Evolutionary conservation across 139 green algal species (phyloP).

Genomic region (Prasinococcaceae sp.): DNA sequence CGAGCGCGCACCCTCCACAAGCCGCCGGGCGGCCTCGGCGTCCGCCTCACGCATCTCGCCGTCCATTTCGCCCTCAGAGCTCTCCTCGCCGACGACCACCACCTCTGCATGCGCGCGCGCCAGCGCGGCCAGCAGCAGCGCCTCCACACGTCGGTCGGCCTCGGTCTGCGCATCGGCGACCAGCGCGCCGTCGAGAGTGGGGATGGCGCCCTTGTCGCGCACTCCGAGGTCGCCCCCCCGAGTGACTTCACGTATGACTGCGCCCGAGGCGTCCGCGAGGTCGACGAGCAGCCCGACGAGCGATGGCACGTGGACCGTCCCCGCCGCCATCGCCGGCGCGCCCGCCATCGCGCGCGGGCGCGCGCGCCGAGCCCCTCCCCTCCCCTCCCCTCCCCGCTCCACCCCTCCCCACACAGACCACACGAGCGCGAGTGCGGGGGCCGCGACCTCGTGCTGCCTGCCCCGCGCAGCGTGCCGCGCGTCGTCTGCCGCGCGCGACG

Average conservation of each 20-base stretch:
- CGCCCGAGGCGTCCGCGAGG: not conserved
- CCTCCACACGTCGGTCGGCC: slow-evolving; percentile 12
- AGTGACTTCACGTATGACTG: slow-evolving; percentile 9
- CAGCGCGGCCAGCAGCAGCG: slow-evolving; percentile 2
- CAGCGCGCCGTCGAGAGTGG: not conserved
- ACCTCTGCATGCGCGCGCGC: not conserved
- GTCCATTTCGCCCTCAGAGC: not conserved
- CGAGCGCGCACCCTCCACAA: no score
- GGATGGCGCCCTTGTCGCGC: slow-evolving; percentile 9
- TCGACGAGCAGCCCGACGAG: slow-evolving; percentile 10
- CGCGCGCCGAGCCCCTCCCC: no score
- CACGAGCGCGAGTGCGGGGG: no score
- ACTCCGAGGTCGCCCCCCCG: not conserved
- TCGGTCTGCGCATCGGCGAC: slow-evolving; percentile 20
- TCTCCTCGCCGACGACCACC: slow-evolving; percentile 15
- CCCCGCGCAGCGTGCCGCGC: no score
- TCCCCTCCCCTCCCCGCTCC: no score
- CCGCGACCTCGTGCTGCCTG: no score
- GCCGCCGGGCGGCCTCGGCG: no score
- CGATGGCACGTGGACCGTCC: slow-evolving; percentile 5
- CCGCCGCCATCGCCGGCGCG: no score
- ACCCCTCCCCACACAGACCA: no score
- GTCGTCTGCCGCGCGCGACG: no score
- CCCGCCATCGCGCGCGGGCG: no score
- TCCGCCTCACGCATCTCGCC: no score